These are phyloP conservation scores for Aspergillus sp. DNA, from an alignment of 2,329 filamentous ascomycete genomes.

Conservation along the genomic window DNA sequence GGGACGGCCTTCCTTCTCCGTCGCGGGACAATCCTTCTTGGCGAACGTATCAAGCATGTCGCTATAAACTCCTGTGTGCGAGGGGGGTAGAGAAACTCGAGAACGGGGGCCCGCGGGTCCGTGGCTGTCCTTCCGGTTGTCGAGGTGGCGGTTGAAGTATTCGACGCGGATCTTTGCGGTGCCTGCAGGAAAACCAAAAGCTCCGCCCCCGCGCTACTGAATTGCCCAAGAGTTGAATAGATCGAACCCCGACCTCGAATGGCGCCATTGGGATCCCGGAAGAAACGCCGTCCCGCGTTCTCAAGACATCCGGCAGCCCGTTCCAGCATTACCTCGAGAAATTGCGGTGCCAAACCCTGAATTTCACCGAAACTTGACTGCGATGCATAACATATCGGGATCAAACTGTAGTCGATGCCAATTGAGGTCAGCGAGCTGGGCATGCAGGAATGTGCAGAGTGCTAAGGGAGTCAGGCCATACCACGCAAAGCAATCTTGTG, in stretches of 20 bases:
- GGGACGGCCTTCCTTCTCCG: conserved; percentile 28
- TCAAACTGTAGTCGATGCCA: not conserved
- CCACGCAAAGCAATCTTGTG: conserved; percentile 11
- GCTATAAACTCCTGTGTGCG: conserved; percentile 27
- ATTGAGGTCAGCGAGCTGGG: conserved; percentile 1
- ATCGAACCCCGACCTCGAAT: conserved; percentile 40
- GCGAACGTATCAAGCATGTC: conserved; percentile 25
- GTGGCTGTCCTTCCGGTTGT: conserved; percentile 13
- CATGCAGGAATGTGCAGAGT: conserved; percentile 5
- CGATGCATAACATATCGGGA: conserved; percentile 31
- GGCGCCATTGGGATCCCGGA: conserved; percentile 43
- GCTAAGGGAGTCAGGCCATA: conserved; percentile 10
- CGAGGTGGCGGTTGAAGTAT: conserved; percentile 14
- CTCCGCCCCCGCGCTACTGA: conserved; percentile 32
- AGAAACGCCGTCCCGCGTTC: conserved; percentile 50
- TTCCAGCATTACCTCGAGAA: conserved; percentile 53
- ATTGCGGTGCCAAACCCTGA: conserved; percentile 30
- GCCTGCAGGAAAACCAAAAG: conserved; percentile 37
- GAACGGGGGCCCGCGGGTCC: conserved; percentile 28
- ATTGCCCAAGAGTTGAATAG: conserved; percentile 39
- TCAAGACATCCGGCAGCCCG: conserved; percentile 53
- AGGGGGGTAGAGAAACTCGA: conserved; percentile 46
- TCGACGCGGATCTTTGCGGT: conserved; percentile 21
- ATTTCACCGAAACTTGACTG: conserved; percentile 25
- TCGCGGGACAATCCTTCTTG: conserved; percentile 27